These are phyloP conservation scores for Mycena capillaripes DNA, from an alignment of 768 basidiomycete genomes.

Conservation along the genomic window DNA sequence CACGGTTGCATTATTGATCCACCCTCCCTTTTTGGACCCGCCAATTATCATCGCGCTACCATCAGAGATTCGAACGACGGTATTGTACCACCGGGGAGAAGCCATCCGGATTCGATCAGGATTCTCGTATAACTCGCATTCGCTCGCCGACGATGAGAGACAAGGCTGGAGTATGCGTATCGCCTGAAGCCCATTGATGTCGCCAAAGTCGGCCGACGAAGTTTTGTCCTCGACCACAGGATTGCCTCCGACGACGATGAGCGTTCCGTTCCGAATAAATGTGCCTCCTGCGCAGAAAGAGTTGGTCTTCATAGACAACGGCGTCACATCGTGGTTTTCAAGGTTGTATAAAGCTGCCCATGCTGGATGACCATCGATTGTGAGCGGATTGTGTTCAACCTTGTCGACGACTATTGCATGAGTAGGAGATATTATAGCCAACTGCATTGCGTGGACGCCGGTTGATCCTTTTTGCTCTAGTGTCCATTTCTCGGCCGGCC, in stretches of 20 bases:
- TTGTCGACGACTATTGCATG: conserved; percentile 87
- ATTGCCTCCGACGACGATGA: conserved; percentile 87
- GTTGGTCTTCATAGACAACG: conserved; percentile 79
- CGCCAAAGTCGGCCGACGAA: conserved; percentile 80
- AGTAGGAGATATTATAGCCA: conserved; percentile 74
- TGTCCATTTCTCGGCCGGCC: conserved; percentile 60
- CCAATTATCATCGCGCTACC: conserved; percentile 90
- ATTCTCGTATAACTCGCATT: conserved; percentile 77
- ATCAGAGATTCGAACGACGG: conserved; percentile 75
- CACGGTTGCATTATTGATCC: conserved; percentile 86
- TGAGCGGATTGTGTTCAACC: conserved; percentile 87
- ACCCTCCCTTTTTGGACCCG: conserved; percentile 85
- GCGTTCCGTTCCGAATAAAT: conserved; percentile 82
- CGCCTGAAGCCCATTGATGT: conserved; percentile 79
- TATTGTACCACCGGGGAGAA: conserved; percentile 86
- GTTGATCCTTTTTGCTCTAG: conserved; percentile 76
- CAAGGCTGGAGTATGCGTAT: conserved; percentile 83
- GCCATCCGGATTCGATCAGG: conserved; percentile 77
- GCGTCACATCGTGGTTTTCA: conserved; percentile 69
- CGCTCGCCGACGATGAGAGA: conserved; percentile 56
- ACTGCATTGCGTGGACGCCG: conserved; percentile 86
- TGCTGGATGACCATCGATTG: conserved; percentile 81
- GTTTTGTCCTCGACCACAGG: conserved; percentile 78
- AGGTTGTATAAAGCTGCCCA: conserved; percentile 87
- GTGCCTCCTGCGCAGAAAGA: conserved; percentile 91